Evolutionary conservation across 441 rosid genomes (phyloP).

Genomic region (Arabidopsis lyrata): DNA sequence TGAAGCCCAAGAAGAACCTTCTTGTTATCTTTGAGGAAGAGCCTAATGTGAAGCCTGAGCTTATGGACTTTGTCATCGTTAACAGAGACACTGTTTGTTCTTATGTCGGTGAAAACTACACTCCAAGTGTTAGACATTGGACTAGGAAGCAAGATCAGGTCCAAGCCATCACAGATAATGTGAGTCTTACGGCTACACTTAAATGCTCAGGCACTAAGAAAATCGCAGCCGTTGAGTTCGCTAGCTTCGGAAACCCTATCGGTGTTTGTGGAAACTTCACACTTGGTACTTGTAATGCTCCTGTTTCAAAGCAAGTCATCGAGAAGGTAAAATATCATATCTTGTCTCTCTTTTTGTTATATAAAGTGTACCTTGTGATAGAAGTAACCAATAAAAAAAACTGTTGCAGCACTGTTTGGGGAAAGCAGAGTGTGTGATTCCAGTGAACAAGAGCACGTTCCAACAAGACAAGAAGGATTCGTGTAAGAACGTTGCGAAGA

Average conservation of each 20-base stretch:
- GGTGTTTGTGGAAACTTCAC: slow-evolving; percentile 53
- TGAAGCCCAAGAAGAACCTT: slow-evolving; percentile 53
- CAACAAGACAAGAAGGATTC: slow-evolving; percentile 49
- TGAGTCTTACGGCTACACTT: slow-evolving; percentile 46
- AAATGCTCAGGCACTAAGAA: slow-evolving; percentile 46
- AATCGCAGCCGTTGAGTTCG: slow-evolving; percentile 50
- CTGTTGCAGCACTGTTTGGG: slow-evolving; percentile 68
- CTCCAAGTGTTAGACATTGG: slow-evolving; percentile 44
- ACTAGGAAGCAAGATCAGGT: slow-evolving; percentile 36
- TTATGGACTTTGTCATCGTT: slow-evolving; percentile 46
- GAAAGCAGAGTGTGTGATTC: slow-evolving; percentile 61
- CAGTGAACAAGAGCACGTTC: slow-evolving; percentile 53
- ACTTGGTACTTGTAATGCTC: slow-evolving; percentile 50
- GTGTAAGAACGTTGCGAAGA: slow-evolving; percentile 62
- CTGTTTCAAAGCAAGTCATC: slow-evolving; percentile 48
- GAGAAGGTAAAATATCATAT: slow-evolving; percentile 44
- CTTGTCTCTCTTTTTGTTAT: not conserved
- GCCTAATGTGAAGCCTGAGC: slow-evolving; percentile 49
- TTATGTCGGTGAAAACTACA: slow-evolving; percentile 46
- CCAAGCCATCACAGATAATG: slow-evolving; percentile 28
- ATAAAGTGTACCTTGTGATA: not conserved
- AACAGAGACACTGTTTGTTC: slow-evolving; percentile 55
- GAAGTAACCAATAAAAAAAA: not conserved
- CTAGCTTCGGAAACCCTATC: slow-evolving; percentile 54
- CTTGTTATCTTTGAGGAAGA: slow-evolving; percentile 60